Conservation (phyloP, 2,329 filamentous ascomycete genomes). For the Phialophora tarda region DNA sequence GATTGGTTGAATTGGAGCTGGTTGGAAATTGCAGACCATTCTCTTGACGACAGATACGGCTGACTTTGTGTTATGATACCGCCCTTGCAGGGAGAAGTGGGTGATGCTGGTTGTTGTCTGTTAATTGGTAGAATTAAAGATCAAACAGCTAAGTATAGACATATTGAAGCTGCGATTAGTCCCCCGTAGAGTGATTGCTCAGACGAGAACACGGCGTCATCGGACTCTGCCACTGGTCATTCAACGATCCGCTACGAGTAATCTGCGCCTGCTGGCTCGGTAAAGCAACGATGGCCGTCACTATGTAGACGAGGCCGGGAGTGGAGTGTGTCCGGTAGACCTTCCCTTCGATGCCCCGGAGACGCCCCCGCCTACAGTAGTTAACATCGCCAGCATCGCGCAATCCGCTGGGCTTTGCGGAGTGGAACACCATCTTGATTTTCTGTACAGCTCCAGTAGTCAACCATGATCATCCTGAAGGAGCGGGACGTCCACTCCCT, state of each 20-base stretch:
- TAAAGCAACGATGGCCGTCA: too few species aligned
- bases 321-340: too few species aligned
- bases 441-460: not conserved
- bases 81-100: not conserved
- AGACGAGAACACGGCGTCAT: too few species aligned
- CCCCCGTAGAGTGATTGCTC: not conserved
- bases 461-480: constrained; percentile 29
- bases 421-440: not conserved
- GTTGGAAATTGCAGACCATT: not conserved
- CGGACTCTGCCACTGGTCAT: too few species aligned
- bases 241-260: too few species aligned
- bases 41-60: not conserved
- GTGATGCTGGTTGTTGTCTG: too few species aligned
- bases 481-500: constrained; percentile 28
- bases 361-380: too few species aligned
- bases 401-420: too few species aligned
- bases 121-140: not conserved
- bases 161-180: not conserved
- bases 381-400: too few species aligned
- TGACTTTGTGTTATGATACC: not conserved
- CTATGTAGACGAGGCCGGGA: too few species aligned
- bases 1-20: not conserved
- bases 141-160: not conserved
- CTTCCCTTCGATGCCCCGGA: too few species aligned
- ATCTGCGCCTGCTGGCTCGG: too few species aligned